Percentiles rank a stretch among this genome's conserved stretches.
These are phyloP conservation scores for Skeletonema costatum DNA, from an alignment of 108 stramenopile genomes.

Conservation along the genomic window DNA sequence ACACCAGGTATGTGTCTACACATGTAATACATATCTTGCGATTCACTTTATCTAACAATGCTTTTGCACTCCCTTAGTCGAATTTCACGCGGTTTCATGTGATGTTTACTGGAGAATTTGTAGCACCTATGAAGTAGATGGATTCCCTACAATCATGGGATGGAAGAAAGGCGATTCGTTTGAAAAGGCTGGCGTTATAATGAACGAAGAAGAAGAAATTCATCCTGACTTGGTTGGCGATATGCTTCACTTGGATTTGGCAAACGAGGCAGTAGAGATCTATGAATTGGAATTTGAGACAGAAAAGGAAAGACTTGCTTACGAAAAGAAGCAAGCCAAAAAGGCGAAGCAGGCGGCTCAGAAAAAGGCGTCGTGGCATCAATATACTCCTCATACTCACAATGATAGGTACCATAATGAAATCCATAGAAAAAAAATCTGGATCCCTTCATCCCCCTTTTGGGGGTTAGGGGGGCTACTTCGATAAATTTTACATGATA, in stretches of 20 bases:
- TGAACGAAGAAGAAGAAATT: slow-evolving; percentile 20
- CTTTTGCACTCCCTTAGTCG: slow-evolving; percentile 1
- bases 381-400: slow-evolving; percentile 14
- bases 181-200: slow-evolving; percentile 10
- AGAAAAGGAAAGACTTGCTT: neutral
- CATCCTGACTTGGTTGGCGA: slow-evolving; percentile 26
- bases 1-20: neutral
- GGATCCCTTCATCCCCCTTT: too few relatives aligned
- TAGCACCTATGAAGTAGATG: slow-evolving; percentile 32
- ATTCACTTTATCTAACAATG: neutral
- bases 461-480: too few relatives aligned
- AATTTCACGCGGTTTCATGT: slow-evolving; percentile 51
- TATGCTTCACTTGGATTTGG: slow-evolving; percentile 15
- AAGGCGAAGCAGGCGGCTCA: slow-evolving; percentile 13
- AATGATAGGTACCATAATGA: slow-evolving; percentile 48
- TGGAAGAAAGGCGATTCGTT: slow-evolving; percentile 17
- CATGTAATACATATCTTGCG: neutral
- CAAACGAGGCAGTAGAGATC: slow-evolving; percentile 25
- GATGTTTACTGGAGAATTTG: slow-evolving; percentile 29
- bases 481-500: too few relatives aligned
- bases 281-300: neutral
- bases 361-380: slow-evolving; percentile 21
- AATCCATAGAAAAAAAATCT: too few relatives aligned
- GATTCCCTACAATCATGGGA: slow-evolving; percentile 36
- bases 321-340: slow-evolving; percentile 2